Conservation (phyloP, 2,329 filamentous ascomycete genomes). For the Colletotrichum spaethianum region DNA sequence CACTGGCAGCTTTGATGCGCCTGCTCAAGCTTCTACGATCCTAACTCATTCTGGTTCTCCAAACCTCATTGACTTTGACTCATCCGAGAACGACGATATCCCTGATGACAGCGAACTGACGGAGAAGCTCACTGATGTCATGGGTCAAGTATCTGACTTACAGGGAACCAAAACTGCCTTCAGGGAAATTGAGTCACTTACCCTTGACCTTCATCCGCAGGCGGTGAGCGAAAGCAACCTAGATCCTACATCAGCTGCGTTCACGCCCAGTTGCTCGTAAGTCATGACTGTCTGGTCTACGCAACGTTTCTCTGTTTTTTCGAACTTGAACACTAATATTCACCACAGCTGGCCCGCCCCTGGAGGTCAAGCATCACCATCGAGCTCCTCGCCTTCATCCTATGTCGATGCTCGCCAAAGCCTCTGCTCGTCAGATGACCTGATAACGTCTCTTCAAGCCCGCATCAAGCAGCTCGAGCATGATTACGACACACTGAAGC, state of each 20-base stretch:
- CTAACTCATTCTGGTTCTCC: not conserved
- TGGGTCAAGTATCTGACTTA: not conserved
- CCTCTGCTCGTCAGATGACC: not conserved
- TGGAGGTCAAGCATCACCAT: not conserved
- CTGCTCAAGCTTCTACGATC: not conserved
- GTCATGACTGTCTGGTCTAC: not conserved
- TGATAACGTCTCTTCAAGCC: not conserved
- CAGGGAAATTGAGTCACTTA: not conserved
- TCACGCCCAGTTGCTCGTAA: not conserved
- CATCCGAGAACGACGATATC: not conserved
- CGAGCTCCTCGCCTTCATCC: not conserved
- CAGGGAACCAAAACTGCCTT: not conserved
- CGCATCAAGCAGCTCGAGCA: constrained; percentile 4
- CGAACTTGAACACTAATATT: not conserved
- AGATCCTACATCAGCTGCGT: not conserved
- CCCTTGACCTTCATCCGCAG: not conserved
- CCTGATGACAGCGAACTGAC: too few relatives aligned
- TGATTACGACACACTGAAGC: constrained; percentile 23
- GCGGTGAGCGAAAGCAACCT: not conserved
- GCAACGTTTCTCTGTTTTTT: not conserved
- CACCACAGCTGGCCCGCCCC: not conserved
- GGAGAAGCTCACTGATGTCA: not conserved
- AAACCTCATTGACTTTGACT: constrained; percentile 31
- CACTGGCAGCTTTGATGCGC: not conserved
- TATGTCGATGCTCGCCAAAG: constrained; percentile 19